Evolutionary conservation across 208 protist species (phyloP), one percentile per base, ranked within the genome.

Genomic region (Balamuthia mandrillaris): DNA sequence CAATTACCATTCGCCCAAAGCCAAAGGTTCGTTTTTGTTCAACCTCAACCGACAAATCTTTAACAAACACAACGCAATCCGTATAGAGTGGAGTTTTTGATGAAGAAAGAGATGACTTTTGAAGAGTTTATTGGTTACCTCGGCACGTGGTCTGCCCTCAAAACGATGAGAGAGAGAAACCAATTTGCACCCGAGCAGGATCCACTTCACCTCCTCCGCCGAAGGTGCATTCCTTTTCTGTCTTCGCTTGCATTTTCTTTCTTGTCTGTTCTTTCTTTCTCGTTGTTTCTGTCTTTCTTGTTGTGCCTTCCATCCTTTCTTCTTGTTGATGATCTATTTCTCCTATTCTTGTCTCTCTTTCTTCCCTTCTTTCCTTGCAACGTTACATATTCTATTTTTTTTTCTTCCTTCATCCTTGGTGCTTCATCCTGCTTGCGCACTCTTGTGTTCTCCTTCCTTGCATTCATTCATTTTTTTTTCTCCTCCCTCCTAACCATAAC

Each of bases 71-170:
- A 33, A 27, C 7, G 16, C 14, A n/a, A 27, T 7, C 24, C 1
- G 52, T 60, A 3, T 7, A 12, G 21, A 51, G 65, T 24, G 58
- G 70, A 45, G 45, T n/a, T 79, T 9, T 41, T n/a, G 2, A 79
- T 45, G 16, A 21, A 42, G 27, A 79, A 79, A 37, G 42, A 79
- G 45, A 33, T 79, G 24, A 24, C 24, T 10, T 79, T 79, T 37
- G 58, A 39, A 31, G 24, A 79, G 24, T 79, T 79, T 29, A 27
- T 79, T n/a, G 70, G 70, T 0, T 79, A 79, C 37, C 44, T 79
- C 18, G 45, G 7, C 10, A 79, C 70, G 6, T 79, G 70, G 70
- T 79, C 70, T 18, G 51, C 70, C 14, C 70, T 79, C 27, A 79
- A 79, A 21, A 79, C 70, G 21, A 60, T 42, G 33, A 41, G 33